Evolutionary conservation across 1,139 yeast genomes (phyloP).

Genomic region (Kluyveromyces sp.): DNA sequence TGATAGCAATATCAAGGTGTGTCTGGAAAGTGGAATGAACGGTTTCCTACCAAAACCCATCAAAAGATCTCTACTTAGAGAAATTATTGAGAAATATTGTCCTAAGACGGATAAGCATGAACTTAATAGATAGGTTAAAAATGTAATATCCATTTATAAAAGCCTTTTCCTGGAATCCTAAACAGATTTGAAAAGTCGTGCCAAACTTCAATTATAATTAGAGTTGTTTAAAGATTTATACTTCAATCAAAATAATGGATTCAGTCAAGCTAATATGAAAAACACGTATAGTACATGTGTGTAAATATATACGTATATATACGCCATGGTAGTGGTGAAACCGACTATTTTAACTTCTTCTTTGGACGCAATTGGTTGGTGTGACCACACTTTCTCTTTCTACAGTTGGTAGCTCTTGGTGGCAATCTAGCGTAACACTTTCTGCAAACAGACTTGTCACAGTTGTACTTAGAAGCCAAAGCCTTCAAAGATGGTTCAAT

Average conservation of each 20-base stretch:
- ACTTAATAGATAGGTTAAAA: not conserved
- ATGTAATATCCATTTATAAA: not conserved
- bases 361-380: slow-evolving; percentile 99
- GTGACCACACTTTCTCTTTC: slow-evolving; percentile 99
- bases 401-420: slow-evolving; percentile 99
- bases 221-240: not conserved
- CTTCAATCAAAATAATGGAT: slow-evolving; percentile 4
- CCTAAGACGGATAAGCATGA: slow-evolving; percentile 13
- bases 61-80: slow-evolving; percentile 56
- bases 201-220: too few species aligned
- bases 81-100: slow-evolving; percentile 35
- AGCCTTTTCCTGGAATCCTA: too few species aligned
- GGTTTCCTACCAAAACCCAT: slow-evolving; percentile 87
- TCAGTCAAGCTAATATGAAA: slow-evolving; percentile 6
- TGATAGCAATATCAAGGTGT: slow-evolving; percentile 70
- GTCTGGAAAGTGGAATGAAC: slow-evolving; percentile 77
- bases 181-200: too few species aligned
- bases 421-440: slow-evolving; percentile 99
- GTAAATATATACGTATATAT: slow-evolving; percentile 4
- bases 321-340: slow-evolving; percentile 28
- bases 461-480: slow-evolving; percentile 98
- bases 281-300: not conserved
- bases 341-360: slow-evolving; percentile 94
- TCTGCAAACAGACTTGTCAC: slow-evolving; percentile 99
- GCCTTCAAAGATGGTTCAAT: slow-evolving; percentile 99